phyloP scores from a whole-genome alignment of 192 early-diverging fungal genomes.

The Coemansia sp. region DNA sequence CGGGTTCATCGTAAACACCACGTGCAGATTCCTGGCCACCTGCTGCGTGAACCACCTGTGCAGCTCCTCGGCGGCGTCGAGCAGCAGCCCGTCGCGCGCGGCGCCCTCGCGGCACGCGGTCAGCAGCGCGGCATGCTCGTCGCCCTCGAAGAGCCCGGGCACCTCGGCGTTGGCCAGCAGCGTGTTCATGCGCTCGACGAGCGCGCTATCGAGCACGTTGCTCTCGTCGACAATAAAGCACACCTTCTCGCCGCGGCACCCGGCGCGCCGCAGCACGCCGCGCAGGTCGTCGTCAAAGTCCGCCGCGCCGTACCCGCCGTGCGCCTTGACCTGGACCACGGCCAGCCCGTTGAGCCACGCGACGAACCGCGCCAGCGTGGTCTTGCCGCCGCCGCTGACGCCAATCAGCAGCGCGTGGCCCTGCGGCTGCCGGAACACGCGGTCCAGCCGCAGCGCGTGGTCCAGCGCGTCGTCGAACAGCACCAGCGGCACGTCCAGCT shows the following conservation, averaged over 20 bases:
- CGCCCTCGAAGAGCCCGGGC: constrained; percentile 97
- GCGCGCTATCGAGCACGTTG: constrained; percentile 93
- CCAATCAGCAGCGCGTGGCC: constrained; percentile 98
- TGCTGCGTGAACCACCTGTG: constrained; percentile 98
- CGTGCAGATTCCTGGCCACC: constrained; percentile 94
- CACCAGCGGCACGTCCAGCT: constrained; percentile 94
- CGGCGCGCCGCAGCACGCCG: constrained; percentile 78
- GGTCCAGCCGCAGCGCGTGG: constrained; percentile 95
- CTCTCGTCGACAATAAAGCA: constrained; percentile 98
- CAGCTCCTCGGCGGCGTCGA: constrained; percentile 91
- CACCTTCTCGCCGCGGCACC: constrained; percentile 97
- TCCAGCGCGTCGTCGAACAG: constrained; percentile 98
- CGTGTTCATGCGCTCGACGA: constrained; percentile 99
- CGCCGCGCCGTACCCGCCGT: constrained; percentile 89
- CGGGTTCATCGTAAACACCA: constrained; percentile 99
- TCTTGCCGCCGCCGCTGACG: constrained; percentile 96
- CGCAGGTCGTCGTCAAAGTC: constrained; percentile 99
- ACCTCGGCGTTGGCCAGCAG: constrained; percentile 97
- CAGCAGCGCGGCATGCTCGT: constrained; percentile 93
- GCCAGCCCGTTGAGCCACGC: constrained; percentile 99
- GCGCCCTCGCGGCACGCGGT: constrained; percentile 92
- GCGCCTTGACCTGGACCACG: constrained; percentile 97
- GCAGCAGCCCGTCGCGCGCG: constrained; percentile 84
- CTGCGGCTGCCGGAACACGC: constrained; percentile 96
- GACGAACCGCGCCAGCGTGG: constrained; percentile 96